Percentiles rank a stretch among this genome's conserved stretches.
Evolutionary conservation across 2,329 filamentous ascomycete genomes (phyloP).

Genomic region (Dothistroma septosporum): DNA sequence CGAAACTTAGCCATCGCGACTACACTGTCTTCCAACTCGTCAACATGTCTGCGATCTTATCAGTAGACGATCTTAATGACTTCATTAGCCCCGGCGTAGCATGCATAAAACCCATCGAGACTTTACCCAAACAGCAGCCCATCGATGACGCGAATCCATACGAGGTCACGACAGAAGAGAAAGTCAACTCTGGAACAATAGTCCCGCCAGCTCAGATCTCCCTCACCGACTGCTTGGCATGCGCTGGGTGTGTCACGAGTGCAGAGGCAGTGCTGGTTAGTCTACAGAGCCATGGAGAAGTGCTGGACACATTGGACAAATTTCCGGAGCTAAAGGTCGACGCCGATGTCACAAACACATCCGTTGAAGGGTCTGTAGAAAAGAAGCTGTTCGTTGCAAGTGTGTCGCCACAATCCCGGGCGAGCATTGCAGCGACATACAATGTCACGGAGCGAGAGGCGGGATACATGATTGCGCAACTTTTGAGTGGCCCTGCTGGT

Average conservation of each 20-base stretch:
- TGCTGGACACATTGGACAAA: conserved; percentile 74
- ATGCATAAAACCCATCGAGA: conserved; percentile 96
- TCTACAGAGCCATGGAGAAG: conserved; percentile 88
- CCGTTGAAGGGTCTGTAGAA: conserved; percentile 34
- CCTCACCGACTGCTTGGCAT: conserved; percentile 93
- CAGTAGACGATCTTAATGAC: conserved; percentile 94
- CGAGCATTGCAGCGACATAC: conserved; percentile 81
- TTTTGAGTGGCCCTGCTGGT: conserved; percentile 68
- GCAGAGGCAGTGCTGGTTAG: conserved; percentile 96
- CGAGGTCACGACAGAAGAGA: conserved; percentile 92
- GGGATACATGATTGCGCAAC: conserved; percentile 74
- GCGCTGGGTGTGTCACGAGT: conserved; percentile 94
- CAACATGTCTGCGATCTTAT: conserved; percentile 92
- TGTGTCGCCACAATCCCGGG: conserved; percentile 84
- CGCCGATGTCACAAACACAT: conserved; percentile 10
- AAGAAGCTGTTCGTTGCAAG: conserved; percentile 83
- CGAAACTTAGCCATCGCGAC: neutral
- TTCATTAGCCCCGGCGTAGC: conserved; percentile 97
- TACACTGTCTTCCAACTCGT: neutral
- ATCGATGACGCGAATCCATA: conserved; percentile 49
- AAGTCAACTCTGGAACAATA: conserved; percentile 50
- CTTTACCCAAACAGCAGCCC: conserved; percentile 64
- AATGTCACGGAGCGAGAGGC: conserved; percentile 69
- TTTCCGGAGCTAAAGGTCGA: conserved; percentile 31
- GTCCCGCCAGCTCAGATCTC: conserved; percentile 82